Percentiles rank a stretch among this genome's conserved stretches.
phyloP scores from a whole-genome alignment of 345 rosid genomes.

The Rhodomyrtus tomentosa region DNA sequence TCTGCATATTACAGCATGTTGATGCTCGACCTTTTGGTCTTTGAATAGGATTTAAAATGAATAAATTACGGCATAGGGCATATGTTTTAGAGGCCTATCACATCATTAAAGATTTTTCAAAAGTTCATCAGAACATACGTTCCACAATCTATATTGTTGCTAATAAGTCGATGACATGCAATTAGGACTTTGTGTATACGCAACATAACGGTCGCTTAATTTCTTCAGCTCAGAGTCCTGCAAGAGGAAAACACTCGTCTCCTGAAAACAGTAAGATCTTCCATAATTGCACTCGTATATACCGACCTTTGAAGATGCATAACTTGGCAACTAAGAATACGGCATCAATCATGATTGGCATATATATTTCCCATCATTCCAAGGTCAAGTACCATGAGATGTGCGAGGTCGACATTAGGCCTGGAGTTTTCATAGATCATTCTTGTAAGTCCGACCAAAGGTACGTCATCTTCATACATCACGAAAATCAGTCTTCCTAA shows the following conservation, averaged over 20 bases:
- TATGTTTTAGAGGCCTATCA: background rate
- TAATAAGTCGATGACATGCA: background rate
- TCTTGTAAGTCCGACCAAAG: background rate
- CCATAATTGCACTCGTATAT: background rate
- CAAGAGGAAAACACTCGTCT: slow-evolving; percentile 42
- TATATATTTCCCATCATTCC: background rate
- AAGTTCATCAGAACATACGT: background rate
- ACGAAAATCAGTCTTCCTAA: background rate
- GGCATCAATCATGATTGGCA: background rate
- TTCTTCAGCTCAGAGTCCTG: slow-evolving; percentile 23
- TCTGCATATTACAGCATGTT: background rate
- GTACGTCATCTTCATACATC: background rate
- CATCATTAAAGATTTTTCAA: background rate
- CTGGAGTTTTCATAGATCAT: background rate
- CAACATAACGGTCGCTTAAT: background rate
- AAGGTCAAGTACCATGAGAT: background rate
- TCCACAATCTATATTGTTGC: background rate
- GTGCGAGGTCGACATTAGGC: background rate
- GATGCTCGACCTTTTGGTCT: background rate
- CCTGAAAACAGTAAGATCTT: slow-evolving; percentile 33
- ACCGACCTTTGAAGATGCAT: background rate
- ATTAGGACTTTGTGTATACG: background rate
- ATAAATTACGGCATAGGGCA: background rate
- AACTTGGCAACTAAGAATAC: background rate
- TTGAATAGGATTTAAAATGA: background rate